phyloP scores from a whole-genome alignment of 148 eudicot species.

The Chenopodium suecicum region DNA sequence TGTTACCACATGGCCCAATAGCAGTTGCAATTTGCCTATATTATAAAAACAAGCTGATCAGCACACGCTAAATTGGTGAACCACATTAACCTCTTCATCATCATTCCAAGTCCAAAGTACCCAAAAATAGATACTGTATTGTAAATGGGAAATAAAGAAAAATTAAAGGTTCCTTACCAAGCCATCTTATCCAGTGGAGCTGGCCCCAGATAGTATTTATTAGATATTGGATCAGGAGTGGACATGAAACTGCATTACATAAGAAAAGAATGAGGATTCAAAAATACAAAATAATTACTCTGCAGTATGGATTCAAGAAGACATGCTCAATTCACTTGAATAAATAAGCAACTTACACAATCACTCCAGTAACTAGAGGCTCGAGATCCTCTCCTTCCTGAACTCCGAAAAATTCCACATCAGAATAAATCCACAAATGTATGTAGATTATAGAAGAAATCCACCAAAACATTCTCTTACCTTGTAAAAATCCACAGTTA shows the following conservation, averaged over 20 bases:
- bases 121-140: too few relatives aligned
- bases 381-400: conserved; percentile 73
- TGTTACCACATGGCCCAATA: conserved; percentile 90
- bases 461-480: conserved; percentile 28
- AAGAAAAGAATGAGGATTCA: conserved; percentile 7
- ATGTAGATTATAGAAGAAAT: background rate
- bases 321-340: background rate
- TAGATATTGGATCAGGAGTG: conserved; percentile 72
- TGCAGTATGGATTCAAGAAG: background rate
- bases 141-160: background rate
- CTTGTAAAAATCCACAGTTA: conserved; percentile 70
- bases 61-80: conserved; percentile 7
- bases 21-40: conserved; percentile 95
- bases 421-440: conserved; percentile 8
- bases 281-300: too few relatives aligned
- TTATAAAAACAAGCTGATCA: conserved; percentile 2
- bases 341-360: conserved; percentile 55
- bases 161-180: conserved; percentile 34
- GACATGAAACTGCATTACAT: conserved; percentile 72
- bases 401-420: conserved; percentile 19
- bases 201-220: conserved; percentile 91
- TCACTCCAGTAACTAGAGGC: conserved; percentile 62
- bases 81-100: background rate
- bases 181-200: conserved; percentile 94
- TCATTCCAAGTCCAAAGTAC: too few relatives aligned